These are phyloP conservation scores for Fusarium agapanthi DNA, from an alignment of 2,329 filamentous ascomycete species.

Conservation along the genomic window DNA sequence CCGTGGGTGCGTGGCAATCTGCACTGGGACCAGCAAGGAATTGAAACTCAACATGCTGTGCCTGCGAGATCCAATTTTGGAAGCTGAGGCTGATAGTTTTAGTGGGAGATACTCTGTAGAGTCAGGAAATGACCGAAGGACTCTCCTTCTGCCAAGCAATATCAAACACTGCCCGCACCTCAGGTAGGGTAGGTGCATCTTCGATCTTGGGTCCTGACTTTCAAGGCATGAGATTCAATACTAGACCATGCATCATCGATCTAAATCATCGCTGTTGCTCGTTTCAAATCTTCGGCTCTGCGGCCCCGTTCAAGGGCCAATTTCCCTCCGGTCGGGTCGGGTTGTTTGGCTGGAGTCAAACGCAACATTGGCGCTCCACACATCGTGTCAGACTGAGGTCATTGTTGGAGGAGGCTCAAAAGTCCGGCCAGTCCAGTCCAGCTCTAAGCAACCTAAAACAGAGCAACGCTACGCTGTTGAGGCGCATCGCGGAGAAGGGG, in stretches of 20 bases:
- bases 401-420: constrained; percentile 36
- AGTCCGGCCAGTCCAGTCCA: constrained; percentile 15
- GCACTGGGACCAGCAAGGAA: constrained; percentile 21
- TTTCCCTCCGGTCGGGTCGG: constrained; percentile 30
- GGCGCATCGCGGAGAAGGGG: constrained; percentile 15
- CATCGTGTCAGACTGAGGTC: constrained; percentile 41
- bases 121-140: constrained; percentile 6
- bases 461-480: constrained; percentile 9
- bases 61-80: neutral
- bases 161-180: neutral
- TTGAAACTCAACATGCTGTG: constrained; percentile 23
- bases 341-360: constrained; percentile 25
- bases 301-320: constrained; percentile 20
- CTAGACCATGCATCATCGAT: constrained; percentile 6
- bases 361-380: constrained; percentile 31
- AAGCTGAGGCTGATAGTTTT: constrained; percentile 15
- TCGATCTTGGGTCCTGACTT: neutral
- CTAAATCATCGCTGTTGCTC: constrained; percentile 26
- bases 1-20: constrained; percentile 32
- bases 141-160: constrained; percentile 3
- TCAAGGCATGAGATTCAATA: neutral
- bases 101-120: neutral
- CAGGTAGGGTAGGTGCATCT: neutral
- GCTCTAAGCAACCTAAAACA: neutral
- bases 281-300: constrained; percentile 30